Base-by-base conservation (phyloP, 2,329 filamentous ascomycete genomes). In the Rhytidhysteron rufulum region DNA sequence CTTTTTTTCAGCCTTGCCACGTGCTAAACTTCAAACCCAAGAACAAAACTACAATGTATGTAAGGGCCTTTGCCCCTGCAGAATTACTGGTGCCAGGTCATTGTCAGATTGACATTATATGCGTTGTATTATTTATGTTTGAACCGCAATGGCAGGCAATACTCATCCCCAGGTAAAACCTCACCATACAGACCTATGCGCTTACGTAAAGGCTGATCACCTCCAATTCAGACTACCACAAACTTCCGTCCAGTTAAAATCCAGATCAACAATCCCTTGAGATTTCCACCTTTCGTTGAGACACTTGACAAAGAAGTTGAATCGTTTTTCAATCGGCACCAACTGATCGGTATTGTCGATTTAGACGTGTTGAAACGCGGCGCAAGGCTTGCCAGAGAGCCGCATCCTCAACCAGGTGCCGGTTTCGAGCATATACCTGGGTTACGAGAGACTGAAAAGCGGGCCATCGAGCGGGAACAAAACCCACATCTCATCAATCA, bases 371-470 rank as follows among this genome's bases (percentile, higher is more conserved):
- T 42, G 22, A 34, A 37, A 51, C 43, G 17, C 22, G 54, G 53
- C 9, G 55, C 44, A 8, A 48, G 48, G 19, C 45, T 56, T 31
- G 44, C 55, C 9, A 48, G 50, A 25, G 53, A 59, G 35, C 51
- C 52, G 29, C n/a, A n/a, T n/a, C n/a, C n/a, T n/a, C n/a, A n/a
- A n/a, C n/a, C n/a, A n/a, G 48, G 51, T 16, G 49, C 48, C 10
- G 15, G n/a, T 10, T 60, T 47, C 48, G 34, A 39, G n/a, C 44
- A 39, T 15, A 47, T 58, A 8, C 48, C 47, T 7, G 32, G 41
- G 15, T 46, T 60, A 8, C 54, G 53, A 9, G 37, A 27, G 13
- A 49, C 9, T 47, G 51, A 30, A 50, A 27, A 13, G 24, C 24
- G 24, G 13, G 24, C 24, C 8, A 7, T 27, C 24, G 24, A 27